Base-by-base conservation (phyloP, 208 protist genomes). In the Leptomonas seymouri region DNA sequence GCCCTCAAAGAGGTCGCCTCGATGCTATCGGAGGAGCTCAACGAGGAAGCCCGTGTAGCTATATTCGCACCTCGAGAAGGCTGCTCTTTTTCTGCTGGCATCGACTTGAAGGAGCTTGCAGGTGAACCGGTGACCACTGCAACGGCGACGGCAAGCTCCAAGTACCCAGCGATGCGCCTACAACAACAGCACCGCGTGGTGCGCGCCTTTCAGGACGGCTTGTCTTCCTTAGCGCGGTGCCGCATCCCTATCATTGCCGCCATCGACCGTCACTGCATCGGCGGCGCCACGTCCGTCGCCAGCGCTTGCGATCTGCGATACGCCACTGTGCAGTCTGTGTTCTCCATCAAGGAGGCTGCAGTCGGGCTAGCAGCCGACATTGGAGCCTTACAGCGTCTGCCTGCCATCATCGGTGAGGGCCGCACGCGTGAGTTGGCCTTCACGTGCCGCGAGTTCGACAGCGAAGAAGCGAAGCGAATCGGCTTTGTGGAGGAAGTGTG, bases 311-410 rank as follows among this genome's bases (percentile, higher is more conserved):
- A 93, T 65, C 25, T 91, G 30, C 77, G 90, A 16, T 87, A 89
- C 59, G 41, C 76, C 34, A 93, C 87, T 28, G 34, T 56, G n/a
- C 64, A 71, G 14, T 69, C 86, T 21, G 74, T 67, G 18, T 93
- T 93, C 71, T 80, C 70, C 12, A 72, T 95, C 31, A 82, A 78
- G 27, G 90, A 95, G 56, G 81, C 82, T 15, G 59, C 71, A 5
- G 81, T 95, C n/a, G 86, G 82, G 25, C 69, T 95, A n/a, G 76
- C 78, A 3, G 82, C 90, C 16, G 90, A 93, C 72, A 80, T 93
- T 56, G 89, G 87, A 11, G 85, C 76, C 18, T 67, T 95, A 41
- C 87, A 95, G 69, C 81, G 87, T 23, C 67, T 91, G 48, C 72
- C 76, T 9, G 31, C 50, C 60, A 85, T 95, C 67, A 84, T 95